These are phyloP conservation scores for Phytopythium chamaehyphon DNA, from an alignment of 352 stramenopile species.

Conservation along the genomic window DNA sequence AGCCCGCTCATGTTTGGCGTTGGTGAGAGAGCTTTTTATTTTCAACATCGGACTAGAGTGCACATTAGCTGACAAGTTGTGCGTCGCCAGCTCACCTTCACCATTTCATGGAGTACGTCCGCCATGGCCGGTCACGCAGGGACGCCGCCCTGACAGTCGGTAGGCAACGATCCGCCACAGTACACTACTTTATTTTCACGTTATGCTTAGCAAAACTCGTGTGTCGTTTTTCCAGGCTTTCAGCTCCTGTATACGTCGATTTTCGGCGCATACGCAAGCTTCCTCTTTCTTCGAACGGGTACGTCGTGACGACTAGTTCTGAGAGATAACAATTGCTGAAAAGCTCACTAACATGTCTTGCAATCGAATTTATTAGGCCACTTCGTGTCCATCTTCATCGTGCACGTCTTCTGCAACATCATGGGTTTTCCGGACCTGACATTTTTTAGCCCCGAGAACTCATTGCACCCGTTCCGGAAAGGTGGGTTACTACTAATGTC, in stretches of 20 bases:
- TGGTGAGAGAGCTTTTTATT: slow-evolving; percentile 43
- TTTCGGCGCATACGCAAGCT: slow-evolving; percentile 94
- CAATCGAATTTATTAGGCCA: slow-evolving; percentile 40
- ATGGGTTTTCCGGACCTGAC: slow-evolving; percentile 92
- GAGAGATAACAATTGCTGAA: too few relatives aligned
- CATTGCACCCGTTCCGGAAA: slow-evolving; percentile 73
- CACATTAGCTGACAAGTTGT: neutral
- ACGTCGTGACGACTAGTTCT: too few relatives aligned
- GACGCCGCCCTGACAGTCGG: slow-evolving; percentile 75
- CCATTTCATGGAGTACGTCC: slow-evolving; percentile 83
- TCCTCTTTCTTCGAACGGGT: slow-evolving; percentile 90
- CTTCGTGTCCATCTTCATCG: slow-evolving; percentile 85
- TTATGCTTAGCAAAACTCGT: slow-evolving; percentile 2
- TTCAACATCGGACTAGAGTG: neutral
- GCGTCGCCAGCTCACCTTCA: slow-evolving; percentile 61
- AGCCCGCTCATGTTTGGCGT: slow-evolving; percentile 94
- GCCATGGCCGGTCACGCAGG: slow-evolving; percentile 58
- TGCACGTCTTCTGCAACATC: slow-evolving; percentile 95
- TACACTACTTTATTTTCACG: too few relatives aligned
- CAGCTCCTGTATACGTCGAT: slow-evolving; percentile 95
- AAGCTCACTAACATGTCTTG: too few relatives aligned
- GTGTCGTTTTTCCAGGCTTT: slow-evolving; percentile 56
- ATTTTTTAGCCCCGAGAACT: slow-evolving; percentile 77
- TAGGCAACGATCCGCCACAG: slow-evolving; percentile 24
- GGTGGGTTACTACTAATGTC: too few relatives aligned